phyloP scores from a whole-genome alignment of 2,329 filamentous ascomycete genomes.

The Fusarium citri region DNA sequence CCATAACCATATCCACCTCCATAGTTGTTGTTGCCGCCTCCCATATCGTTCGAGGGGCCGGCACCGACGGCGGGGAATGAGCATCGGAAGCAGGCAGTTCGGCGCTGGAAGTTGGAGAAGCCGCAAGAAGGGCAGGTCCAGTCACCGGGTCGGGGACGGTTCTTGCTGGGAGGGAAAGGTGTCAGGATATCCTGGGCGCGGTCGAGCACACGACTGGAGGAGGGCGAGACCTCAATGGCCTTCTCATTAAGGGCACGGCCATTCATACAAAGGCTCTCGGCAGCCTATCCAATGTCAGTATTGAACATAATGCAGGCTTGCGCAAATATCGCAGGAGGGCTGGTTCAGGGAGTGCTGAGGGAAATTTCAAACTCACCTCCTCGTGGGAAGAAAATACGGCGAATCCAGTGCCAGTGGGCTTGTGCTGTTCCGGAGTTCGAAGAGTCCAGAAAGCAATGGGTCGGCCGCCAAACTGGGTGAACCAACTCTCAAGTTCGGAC shows the following conservation, averaged over 20 bases:
- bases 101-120: slow-evolving; percentile 99
- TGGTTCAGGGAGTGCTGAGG: not conserved
- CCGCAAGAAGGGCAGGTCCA: slow-evolving; percentile 99
- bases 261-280: slow-evolving; percentile 99
- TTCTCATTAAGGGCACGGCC: slow-evolving; percentile 98
- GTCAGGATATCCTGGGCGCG: slow-evolving; percentile 95
- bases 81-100: slow-evolving; percentile 98
- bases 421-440: slow-evolving; percentile 97
- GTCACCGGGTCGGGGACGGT: slow-evolving; percentile 94
- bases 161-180: slow-evolving; percentile 98
- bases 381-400: slow-evolving; percentile 99
- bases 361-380: slow-evolving; percentile 74
- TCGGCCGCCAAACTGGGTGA: slow-evolving; percentile 96
- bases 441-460: slow-evolving; percentile 99
- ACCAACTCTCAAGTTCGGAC: slow-evolving; percentile 99
- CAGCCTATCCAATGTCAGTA: slow-evolving; percentile 70
- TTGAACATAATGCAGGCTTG: not conserved
- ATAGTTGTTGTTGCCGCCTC: slow-evolving; percentile 74
- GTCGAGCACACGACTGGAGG: slow-evolving; percentile 95
- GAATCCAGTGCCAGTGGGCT: slow-evolving; percentile 98
- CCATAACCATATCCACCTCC: slow-evolving; percentile 65
- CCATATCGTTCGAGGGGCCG: slow-evolving; percentile 74
- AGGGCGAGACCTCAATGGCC: slow-evolving; percentile 98
- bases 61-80: slow-evolving; percentile 95
- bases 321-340: not conserved